A percentile compares a stretch with the other conserved stretches of the same genome.
These are phyloP conservation scores for Nakazawaea sp. DNA, from an alignment of 805 yeast genomes.

Conservation along the genomic window DNA sequence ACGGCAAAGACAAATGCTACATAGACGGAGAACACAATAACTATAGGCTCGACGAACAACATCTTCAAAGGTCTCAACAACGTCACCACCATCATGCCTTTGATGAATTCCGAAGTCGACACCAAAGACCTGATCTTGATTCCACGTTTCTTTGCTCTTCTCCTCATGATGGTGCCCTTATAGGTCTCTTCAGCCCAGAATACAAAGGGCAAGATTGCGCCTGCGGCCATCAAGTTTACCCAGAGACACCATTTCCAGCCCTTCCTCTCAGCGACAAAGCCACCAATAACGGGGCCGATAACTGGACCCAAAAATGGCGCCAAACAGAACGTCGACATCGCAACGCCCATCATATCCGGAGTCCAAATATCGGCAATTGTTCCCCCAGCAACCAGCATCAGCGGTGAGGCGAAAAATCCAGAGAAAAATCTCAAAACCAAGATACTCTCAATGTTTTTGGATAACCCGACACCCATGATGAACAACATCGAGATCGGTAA, in stretches of 20 bases:
- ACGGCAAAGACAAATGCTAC: slow-evolving; percentile 74
- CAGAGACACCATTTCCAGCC: slow-evolving; percentile 71
- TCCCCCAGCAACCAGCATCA: slow-evolving; percentile 81
- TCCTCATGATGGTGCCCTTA: slow-evolving; percentile 54
- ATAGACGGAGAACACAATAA: slow-evolving; percentile 59
- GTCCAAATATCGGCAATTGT: slow-evolving; percentile 74
- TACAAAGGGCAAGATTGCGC: slow-evolving; percentile 40
- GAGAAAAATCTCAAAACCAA: slow-evolving; percentile 67
- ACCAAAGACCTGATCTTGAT: slow-evolving; percentile 33
- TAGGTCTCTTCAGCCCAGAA: slow-evolving; percentile 61
- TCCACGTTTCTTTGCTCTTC: slow-evolving; percentile 57
- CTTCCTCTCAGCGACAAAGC: slow-evolving; percentile 55
- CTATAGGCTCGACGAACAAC: slow-evolving; percentile 72
- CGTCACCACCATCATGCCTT: slow-evolving; percentile 40
- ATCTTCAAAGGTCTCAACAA: slow-evolving; percentile 59
- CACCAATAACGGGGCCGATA: slow-evolving; percentile 69
- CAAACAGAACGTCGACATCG: slow-evolving; percentile 73
- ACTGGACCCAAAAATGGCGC: slow-evolving; percentile 82
- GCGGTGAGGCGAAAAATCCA: slow-evolving; percentile 76
- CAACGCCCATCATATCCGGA: slow-evolving; percentile 56
- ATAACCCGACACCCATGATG: slow-evolving; percentile 67
- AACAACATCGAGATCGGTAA: slow-evolving; percentile 65
- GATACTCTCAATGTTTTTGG: slow-evolving; percentile 52
- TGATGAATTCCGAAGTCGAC: slow-evolving; percentile 29
- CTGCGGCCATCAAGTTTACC: slow-evolving; percentile 67